Base-by-base conservation (phyloP, 192 early-diverging fungal genomes). In the Umbelopsis sp. region DNA sequence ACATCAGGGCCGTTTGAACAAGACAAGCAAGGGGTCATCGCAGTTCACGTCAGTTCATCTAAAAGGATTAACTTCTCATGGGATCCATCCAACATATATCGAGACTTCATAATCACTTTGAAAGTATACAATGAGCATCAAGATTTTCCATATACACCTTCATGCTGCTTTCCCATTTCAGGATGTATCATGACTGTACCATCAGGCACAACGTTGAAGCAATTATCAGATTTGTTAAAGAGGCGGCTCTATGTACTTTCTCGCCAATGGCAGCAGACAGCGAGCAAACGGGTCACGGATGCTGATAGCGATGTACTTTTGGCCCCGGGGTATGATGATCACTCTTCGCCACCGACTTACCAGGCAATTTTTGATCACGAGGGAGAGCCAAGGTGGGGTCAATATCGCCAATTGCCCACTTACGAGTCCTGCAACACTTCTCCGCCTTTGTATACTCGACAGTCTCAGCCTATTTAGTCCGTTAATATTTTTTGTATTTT, bases 221-320 rank as follows among this genome's bases (percentile, higher is more conserved):
- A 61, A 8, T 25, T 61, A 13, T 61, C 55, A 16, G 55, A 61
- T 35, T 35, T 61, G 33, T 16, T 61, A 33, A 61, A 35, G 25
- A 18, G 33, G 30, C 55, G 55, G 13, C 55, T 15, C 25, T 61
- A 16, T 16, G 5, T 61, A 18, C 3, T 35, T 15, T 27, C 21
- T 15, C 27, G 13, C 13, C 25, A 25, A 12, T 18, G 4, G 12
- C 55, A 30, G 18, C 25, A 12, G 27, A 35, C 18, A 16, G 27
- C 30, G 55, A 61, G 12, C 27, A 16, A 25, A 15, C 27, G 33
- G 25, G 48, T 49, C 27, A 16, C 37, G 37, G 37, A 41, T 41
- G 37, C 6, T 1, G 37, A 41, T 41, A 41, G 37, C 37, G 37
- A 41, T 10, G 37, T 41, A 41, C 37, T 41, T 41, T 41, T 41